These are phyloP conservation scores for Rhododendron ovatum DNA, from an alignment of 148 eudicot species.

Conservation along the genomic window DNA sequence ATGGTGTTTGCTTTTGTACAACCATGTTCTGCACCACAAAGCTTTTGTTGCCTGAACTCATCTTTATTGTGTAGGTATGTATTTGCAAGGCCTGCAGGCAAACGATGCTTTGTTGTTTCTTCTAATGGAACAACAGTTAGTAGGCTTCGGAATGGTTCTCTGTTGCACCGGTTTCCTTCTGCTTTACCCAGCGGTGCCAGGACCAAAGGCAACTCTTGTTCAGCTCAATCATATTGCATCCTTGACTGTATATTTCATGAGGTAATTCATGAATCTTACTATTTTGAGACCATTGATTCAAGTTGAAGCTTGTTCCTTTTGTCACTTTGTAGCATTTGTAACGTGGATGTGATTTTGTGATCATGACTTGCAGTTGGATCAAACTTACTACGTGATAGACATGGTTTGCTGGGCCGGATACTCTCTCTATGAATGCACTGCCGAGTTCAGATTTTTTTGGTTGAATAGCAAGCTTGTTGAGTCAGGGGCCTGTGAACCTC, in stretches of 20 bases:
- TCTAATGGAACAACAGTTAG: constrained; percentile 89
- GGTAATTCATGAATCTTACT: constrained; percentile 30
- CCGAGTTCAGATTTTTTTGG: constrained; percentile 96
- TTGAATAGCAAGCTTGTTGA: constrained; percentile 85
- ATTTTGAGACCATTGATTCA: neutral
- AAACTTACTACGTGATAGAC: constrained; percentile 89
- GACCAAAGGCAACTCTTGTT: constrained; percentile 50
- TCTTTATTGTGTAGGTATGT: constrained; percentile 58
- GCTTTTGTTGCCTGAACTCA: neutral
- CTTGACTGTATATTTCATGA: constrained; percentile 97
- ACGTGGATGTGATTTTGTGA: neutral
- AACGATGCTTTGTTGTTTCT: constrained; percentile 93
- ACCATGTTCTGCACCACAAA: neutral
- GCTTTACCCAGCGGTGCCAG: constrained; percentile 84
- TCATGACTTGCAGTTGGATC: constrained; percentile 57
- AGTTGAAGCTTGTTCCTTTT: neutral
- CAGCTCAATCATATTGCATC: constrained; percentile 78
- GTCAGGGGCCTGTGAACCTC: constrained; percentile 74
- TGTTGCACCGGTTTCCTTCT: constrained; percentile 85
- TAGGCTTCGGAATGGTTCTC: constrained; percentile 77
- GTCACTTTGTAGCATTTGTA: neutral
- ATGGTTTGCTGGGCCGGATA: constrained; percentile 92
- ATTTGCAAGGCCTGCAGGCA: constrained; percentile 92
- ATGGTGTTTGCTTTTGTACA: neutral
- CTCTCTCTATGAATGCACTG: constrained; percentile 84